Evolutionary conservation across 73 alveolate genomes (phyloP).

Genomic region (Stentor roeselii): DNA sequence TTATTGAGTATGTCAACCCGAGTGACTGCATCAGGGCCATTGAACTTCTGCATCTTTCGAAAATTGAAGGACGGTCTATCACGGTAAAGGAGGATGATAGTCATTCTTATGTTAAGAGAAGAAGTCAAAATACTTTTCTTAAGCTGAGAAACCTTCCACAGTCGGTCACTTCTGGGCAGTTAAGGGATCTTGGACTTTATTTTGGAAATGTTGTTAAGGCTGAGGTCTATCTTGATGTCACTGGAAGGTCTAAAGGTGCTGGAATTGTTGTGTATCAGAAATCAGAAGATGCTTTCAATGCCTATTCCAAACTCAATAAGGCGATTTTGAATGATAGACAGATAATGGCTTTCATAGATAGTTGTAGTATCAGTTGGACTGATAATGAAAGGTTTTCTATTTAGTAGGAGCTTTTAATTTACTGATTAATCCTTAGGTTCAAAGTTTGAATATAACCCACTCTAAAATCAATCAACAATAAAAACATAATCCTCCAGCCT

Average conservation of each 20-base stretch:
- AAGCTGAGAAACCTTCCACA: constrained; percentile 40
- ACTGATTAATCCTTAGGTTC: too few species aligned
- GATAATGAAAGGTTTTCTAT: too few species aligned
- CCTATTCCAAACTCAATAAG: constrained; percentile 29
- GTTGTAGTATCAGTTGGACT: background rate
- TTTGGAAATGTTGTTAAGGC: constrained; percentile 33
- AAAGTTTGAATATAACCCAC: too few species aligned
- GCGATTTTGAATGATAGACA: constrained; percentile 42
- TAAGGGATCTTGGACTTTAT: constrained; percentile 35
- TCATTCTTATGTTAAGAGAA: background rate
- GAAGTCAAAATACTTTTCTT: constrained; percentile 2
- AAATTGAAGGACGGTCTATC: constrained; percentile 30
- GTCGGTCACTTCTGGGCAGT: constrained; percentile 22
- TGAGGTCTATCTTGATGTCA: constrained; percentile 34
- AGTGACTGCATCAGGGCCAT: constrained; percentile 27
- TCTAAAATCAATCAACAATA: too few species aligned
- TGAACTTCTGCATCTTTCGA: constrained; percentile 3
- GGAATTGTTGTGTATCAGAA: constrained; percentile 35
- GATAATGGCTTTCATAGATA: constrained; percentile 34
- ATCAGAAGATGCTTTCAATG: constrained; percentile 37
- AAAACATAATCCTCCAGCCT: too few species aligned
- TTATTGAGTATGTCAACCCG: constrained; percentile 26
- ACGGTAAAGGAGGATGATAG: constrained; percentile 31
- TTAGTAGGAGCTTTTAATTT: too few species aligned
- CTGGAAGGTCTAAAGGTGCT: constrained; percentile 47